Base-by-base conservation (phyloP, 2,329 filamentous ascomycete species). In the Zymoseptoria ardabiliae region DNA sequence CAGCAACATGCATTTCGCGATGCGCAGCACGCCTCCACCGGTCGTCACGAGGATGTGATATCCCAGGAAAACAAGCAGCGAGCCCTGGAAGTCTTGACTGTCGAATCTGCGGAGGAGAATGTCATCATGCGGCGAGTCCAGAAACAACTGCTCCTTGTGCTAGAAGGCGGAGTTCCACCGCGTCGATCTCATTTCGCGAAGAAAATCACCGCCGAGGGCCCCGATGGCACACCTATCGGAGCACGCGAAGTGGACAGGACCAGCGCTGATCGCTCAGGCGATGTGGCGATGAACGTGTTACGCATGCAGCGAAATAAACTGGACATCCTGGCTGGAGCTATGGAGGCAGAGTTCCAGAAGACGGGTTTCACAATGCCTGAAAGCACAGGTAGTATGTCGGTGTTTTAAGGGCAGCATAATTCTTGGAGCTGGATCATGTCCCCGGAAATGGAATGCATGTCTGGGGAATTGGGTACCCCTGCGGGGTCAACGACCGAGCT, bases 291-390 rank as follows among this genome's bases (percentile, higher is more conserved):
- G 9, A 76, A 76, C 20, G 72, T 75, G 2, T 70, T 81, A n/a
- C 75, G 77, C 45, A 72, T 80, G 21, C 79, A 81, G 60, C 73
- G 78, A 11, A 77, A 74, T 67, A 79, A 79, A 68, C 61, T 79
- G 22, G 78, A 80, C 56, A 74, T 75, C 3, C 70, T 80, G 67
- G 74, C 76, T 0, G 71, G 73, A 23, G 77, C 75, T 48, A 74
- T 80, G 9, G 66, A 75, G 50, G 65, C 65, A 10, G 77, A 80
- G 50, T 78, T 81, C 55, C 71, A 77, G 51, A 68, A 70, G 22
- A 76, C 74, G 48, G 76, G 75, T 7, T 80, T 81, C 63, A 68
- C 76, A 50, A 79, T 80, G 77, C 78, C 78, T 13, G 75, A 75
- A 52, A 45, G 17, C 35, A 76, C 73, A 20, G 58, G 60, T n/a